These are phyloP conservation scores for Chlorophyllum brunneum DNA, from an alignment of 768 basidiomycete species.

Conservation along the genomic window DNA sequence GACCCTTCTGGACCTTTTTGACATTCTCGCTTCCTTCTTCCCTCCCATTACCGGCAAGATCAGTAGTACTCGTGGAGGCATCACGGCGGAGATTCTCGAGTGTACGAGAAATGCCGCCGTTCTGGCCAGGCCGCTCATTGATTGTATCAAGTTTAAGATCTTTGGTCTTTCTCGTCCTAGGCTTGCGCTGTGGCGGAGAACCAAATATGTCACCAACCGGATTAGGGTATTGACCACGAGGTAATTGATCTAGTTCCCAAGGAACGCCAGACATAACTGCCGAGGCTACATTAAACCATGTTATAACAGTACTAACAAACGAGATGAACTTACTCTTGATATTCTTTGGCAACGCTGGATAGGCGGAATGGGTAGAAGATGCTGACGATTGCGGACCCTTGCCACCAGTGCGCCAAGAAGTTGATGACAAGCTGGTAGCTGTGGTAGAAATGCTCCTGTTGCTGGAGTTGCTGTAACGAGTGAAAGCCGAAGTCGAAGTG, in stretches of 20 bases:
- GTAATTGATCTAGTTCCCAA: conserved; percentile 68
- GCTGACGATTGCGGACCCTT: conserved; percentile 30
- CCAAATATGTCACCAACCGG: conserved; percentile 63
- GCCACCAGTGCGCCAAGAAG: conserved; percentile 64
- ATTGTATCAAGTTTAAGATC: conserved; percentile 71
- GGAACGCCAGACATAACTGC: conserved; percentile 76
- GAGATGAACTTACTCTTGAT: conserved; percentile 66
- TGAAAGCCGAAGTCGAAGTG: conserved; percentile 70
- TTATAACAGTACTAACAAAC: neutral
- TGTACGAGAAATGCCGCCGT: conserved; percentile 29
- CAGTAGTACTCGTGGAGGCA: conserved; percentile 73
- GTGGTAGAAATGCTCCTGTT: conserved; percentile 71
- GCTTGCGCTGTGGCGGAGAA: conserved; percentile 57
- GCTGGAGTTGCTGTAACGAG: conserved; percentile 75
- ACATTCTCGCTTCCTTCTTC: conserved; percentile 33
- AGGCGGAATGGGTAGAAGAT: conserved; percentile 24
- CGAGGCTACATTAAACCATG: conserved; percentile 9
- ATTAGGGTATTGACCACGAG: conserved; percentile 59
- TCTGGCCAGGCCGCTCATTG: conserved; percentile 55
- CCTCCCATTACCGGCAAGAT: conserved; percentile 46
- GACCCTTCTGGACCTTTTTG: conserved; percentile 85
- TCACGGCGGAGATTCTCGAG: conserved; percentile 51
- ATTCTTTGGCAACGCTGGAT: conserved; percentile 53
- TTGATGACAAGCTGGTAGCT: conserved; percentile 74
- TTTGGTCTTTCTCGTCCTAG: conserved; percentile 64